Evolutionary conservation across 768 basidiomycete genomes (phyloP).

Genomic region (Suillus alpinus): DNA sequence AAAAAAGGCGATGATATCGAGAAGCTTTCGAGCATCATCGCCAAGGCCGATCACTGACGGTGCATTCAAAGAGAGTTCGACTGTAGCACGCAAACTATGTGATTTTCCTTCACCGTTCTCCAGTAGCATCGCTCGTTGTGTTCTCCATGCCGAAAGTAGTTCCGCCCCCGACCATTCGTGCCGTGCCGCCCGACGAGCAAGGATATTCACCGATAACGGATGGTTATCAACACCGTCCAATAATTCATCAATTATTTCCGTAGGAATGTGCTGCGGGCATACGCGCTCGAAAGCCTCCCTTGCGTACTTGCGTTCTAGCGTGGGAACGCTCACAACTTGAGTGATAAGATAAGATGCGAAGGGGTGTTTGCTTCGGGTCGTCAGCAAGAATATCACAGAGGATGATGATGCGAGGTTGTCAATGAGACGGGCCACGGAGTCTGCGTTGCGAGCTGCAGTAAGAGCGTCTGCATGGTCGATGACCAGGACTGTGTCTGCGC

Average conservation of each 20-base stretch:
- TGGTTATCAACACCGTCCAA: neutral
- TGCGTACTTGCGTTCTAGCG: neutral
- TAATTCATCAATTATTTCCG: neutral
- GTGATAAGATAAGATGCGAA: neutral
- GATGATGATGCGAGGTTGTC: conserved; percentile 1
- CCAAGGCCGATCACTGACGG: neutral
- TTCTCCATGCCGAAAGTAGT: conserved; percentile 1
- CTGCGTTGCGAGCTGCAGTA: neutral
- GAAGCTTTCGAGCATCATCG: neutral
- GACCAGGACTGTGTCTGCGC: neutral
- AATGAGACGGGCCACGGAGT: neutral
- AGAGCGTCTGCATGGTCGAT: conserved; percentile 2
- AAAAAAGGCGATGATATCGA: conserved; percentile 3
- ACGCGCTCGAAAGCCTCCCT: neutral
- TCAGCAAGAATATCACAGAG: conserved; percentile 2
- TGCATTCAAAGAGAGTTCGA: conserved; percentile 1
- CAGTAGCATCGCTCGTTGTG: neutral
- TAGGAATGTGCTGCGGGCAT: neutral
- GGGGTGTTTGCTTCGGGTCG: neutral
- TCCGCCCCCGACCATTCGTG: conserved; percentile 1
- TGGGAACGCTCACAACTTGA: neutral
- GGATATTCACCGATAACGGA: neutral
- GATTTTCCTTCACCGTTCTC: neutral
- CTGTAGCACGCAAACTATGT: neutral
- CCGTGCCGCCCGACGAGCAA: neutral